Conservation (phyloP, 2,329 filamentous ascomycete genomes). For the Claviceps humidiphila region DNA sequence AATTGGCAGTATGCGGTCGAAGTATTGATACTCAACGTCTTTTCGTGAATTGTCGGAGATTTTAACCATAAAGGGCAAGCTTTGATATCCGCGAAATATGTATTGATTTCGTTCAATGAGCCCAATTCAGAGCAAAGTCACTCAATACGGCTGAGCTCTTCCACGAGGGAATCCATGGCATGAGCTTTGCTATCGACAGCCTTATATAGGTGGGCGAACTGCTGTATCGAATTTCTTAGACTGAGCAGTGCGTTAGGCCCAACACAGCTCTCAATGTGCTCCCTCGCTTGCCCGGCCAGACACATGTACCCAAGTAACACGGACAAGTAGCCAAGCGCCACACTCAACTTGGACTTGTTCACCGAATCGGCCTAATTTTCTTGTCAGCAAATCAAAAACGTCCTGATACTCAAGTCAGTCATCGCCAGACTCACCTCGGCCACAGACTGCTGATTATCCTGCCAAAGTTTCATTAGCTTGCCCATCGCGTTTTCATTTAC, state of each 20-base stretch:
- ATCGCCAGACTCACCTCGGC: conserved; percentile 46
- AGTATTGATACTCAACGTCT: background rate
- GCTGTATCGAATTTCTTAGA: conserved; percentile 38
- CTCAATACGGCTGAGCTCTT: conserved; percentile 17
- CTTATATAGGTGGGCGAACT: conserved; percentile 40
- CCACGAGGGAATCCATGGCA: conserved; percentile 25
- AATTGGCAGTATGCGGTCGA: background rate
- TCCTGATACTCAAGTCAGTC: background rate
- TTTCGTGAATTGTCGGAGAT: background rate
- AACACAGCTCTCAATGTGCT: conserved; percentile 28
- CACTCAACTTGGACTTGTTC: conserved; percentile 65
- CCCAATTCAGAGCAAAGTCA: background rate
- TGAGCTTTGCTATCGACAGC: conserved; percentile 31
- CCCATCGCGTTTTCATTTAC: conserved; percentile 33
- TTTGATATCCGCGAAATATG: too few relatives aligned
- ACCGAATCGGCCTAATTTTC: conserved; percentile 48
- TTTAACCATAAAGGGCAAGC: background rate
- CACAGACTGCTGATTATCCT: conserved; percentile 51
- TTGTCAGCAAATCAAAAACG: background rate
- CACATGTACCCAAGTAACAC: conserved; percentile 75
- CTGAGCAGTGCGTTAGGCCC: conserved; percentile 30
- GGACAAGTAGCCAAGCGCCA: conserved; percentile 75
- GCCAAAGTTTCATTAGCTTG: conserved; percentile 49
- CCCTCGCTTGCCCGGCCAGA: conserved; percentile 34
- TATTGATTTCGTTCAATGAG: background rate